Conservation (phyloP, 352 stramenopile species). For the Pythium dissimile region DNA sequence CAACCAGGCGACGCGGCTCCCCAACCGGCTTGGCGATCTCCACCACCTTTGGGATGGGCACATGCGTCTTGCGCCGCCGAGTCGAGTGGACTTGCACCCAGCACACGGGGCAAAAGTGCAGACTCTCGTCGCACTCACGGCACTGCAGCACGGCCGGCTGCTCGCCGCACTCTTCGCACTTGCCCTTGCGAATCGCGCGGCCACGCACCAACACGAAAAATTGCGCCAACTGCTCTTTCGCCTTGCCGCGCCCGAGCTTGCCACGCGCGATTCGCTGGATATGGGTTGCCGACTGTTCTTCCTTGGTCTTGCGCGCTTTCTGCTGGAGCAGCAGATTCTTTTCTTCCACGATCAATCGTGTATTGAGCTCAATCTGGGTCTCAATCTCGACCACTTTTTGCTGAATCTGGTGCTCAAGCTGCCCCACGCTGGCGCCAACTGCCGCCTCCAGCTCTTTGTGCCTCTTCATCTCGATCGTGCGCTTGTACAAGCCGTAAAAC, state of each 20-base stretch:
- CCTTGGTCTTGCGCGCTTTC: slow-evolving; percentile 29
- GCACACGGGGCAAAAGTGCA: slow-evolving; percentile 68
- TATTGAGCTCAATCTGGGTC: slow-evolving; percentile 55
- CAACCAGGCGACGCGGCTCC: no score
- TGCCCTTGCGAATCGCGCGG: slow-evolving; percentile 58
- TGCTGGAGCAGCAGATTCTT: slow-evolving; percentile 24
- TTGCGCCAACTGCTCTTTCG: slow-evolving; percentile 43
- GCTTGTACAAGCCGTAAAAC: slow-evolving; percentile 37
- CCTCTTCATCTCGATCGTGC: slow-evolving; percentile 9
- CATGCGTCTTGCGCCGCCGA: slow-evolving; percentile 45
- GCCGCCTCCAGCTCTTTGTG: slow-evolving; percentile 21
- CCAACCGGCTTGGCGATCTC: no score
- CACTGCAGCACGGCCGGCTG: slow-evolving; percentile 63
- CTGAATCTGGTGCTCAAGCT: slow-evolving; percentile 33
- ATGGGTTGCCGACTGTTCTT: slow-evolving; percentile 33
- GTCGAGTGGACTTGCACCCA: slow-evolving; percentile 77
- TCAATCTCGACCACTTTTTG: slow-evolving; percentile 44
- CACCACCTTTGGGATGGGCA: slow-evolving; percentile 54
- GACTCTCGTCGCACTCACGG: slow-evolving; percentile 56
- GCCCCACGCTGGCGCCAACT: slow-evolving; percentile 12
- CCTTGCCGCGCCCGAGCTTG: slow-evolving; percentile 31
- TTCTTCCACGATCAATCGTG: slow-evolving; percentile 37
- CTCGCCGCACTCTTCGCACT: slow-evolving; percentile 73
- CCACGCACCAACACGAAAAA: slow-evolving; percentile 73
- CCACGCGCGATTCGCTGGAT: slow-evolving; percentile 60